Base-by-base conservation (phyloP, 2,329 filamentous ascomycete species). In the Albophoma yamanashiensis region DNA sequence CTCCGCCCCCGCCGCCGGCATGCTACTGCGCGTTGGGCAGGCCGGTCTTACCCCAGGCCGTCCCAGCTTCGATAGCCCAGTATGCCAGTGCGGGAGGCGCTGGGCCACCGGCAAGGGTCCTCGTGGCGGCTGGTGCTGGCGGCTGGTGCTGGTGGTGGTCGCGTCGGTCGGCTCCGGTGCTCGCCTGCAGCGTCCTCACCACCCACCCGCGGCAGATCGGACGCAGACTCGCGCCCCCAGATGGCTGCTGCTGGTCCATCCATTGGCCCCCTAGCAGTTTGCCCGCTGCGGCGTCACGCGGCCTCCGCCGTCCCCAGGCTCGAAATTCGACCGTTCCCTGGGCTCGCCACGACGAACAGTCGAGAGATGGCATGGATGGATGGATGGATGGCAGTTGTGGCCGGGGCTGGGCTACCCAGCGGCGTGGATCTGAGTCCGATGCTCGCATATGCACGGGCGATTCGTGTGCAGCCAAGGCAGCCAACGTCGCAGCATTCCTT, bases 161-260 rank as follows among this genome's bases (percentile, higher is more conserved):
- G 27, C 34, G 40, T 61, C 59, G 59, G 59, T 43, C 56, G 56
- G 38, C 56, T 61, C 56, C 59, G 56, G 56, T 31, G 50, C 53
- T 55, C 9, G 20, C 14, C 40, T 50, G 25, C 47, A 50, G 27
- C 27, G n/a, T n/a, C 25, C 45, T 50, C 45, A 17, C 25, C 45
- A 50, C 25, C n/a, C 43, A n/a, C n/a, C n/a, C n/a, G n/a, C n/a
- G n/a, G n/a, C n/a, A 47, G 43, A 47, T 47, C 22, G n/a, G 42
- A 43, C 40, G 20, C 40, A 38, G 36, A 45, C 20, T 20, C 40
- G 42, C 15, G 40, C 40, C n/a, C 17, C 43, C 27, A 31, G 20
- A 25, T 31, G 4, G 47, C 25, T 11, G 47, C 6, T 27, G 47
- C 47, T 50, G 3, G 27, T 5, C 50, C 27, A n/a, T 4, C 17